Conservation (phyloP, 768 basidiomycete species). For the Trametes cingulata region DNA sequence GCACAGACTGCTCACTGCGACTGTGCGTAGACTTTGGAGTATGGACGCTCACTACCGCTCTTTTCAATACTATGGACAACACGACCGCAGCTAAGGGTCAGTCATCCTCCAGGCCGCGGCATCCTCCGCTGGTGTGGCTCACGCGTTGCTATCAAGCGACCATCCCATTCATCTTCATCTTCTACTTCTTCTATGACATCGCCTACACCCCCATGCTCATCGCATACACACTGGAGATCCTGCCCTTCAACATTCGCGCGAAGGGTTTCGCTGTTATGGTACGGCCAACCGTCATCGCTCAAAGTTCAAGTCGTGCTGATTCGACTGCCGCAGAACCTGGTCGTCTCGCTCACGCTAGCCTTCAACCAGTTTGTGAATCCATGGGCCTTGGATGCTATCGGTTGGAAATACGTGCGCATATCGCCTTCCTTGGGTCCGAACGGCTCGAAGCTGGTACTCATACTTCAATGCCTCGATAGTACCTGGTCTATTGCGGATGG, state of each 20-base stretch:
- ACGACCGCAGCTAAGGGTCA: constrained; percentile 37
- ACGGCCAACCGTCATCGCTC: constrained; percentile 21
- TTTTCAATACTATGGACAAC: constrained; percentile 34
- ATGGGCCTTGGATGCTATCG: constrained; percentile 56
- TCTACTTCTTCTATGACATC: constrained; percentile 58
- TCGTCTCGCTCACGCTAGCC: constrained; percentile 63
- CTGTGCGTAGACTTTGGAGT: constrained; percentile 46
- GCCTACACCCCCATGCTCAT: constrained; percentile 77
- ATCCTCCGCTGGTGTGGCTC: not conserved
- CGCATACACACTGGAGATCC: constrained; percentile 69
- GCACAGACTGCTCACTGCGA: not conserved
- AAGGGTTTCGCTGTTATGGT: constrained; percentile 81
- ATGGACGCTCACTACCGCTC: constrained; percentile 54
- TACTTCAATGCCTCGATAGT: constrained; percentile 30
- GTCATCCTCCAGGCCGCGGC: not conserved
- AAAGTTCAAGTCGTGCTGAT: not conserved
- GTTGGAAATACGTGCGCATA: constrained; percentile 42
- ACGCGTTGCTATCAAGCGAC: constrained; percentile 42
- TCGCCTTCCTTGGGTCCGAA: not conserved
- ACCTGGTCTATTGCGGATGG: constrained; percentile 67
- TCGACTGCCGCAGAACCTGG: constrained; percentile 49
- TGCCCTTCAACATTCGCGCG: constrained; percentile 78
- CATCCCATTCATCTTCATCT: constrained; percentile 65
- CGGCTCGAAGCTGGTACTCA: not conserved
- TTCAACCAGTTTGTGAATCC: constrained; percentile 85